Evolutionary conservation across 345 rosid genomes (phyloP), one percentile per base, ranked within the genome.

Genomic region (Eucalyptus erythrocorys): DNA sequence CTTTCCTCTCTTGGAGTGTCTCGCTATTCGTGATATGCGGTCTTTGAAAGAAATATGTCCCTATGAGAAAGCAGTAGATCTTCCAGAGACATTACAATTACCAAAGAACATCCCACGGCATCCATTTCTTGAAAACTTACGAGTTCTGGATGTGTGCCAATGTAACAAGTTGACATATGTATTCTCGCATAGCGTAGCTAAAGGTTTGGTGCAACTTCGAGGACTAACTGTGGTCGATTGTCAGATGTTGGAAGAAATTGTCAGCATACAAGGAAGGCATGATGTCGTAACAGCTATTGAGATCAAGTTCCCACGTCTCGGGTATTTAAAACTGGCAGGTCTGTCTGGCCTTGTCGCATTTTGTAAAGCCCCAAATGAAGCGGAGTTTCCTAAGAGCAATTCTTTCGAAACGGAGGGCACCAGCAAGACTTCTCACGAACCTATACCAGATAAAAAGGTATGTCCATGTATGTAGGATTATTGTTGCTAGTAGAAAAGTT

Each of bases 151-250:
- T 0, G 1, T 55, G 61, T 4, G 0, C 3, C 61, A 6, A 55
- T 22, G 61, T 55, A 55, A 55, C 1, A 55, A 55, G 61, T 55
- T 55, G 61, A 55, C 61, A 9, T 55, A 24, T 24, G 55, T 51
- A 51, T 0, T 55, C 13, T 55, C 27, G 30, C 27, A 24, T 24
- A 55, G 12, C 0, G 30, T 55, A 24, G 61, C 61, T 55, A 55
- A 24, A 55, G 61, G 61, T 55, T 55, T 55, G 30, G 27, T 55
- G 30, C 61, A 55, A 4, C 61, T 55, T 9, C 0, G 10, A 55
- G 0, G 0, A 0, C 30, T 55, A 21, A 24, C 0, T 24, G 13
- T 22, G 61, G 6, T 55, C 3, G 30, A 2, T 55, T 22, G 61
- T 55, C 30, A 55, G 61, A 24, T 55, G 61, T 55, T 22, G 3